Base-by-base conservation (phyloP, 2,329 filamentous ascomycete genomes). In the Zasmidium cellare region DNA sequence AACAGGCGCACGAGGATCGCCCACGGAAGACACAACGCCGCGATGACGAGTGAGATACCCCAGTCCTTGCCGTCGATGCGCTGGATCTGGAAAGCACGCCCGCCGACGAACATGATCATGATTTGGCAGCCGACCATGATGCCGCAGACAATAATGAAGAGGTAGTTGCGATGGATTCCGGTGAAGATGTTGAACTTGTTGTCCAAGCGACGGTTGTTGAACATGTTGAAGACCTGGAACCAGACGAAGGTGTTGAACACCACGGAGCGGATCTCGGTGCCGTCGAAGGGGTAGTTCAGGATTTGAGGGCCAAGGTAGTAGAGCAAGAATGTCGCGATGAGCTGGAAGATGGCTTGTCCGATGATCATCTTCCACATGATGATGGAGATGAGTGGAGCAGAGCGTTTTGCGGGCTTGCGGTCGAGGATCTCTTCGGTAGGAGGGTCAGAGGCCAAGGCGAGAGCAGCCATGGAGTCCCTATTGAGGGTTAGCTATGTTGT, bases 281-380 rank as follows among this genome's bases (percentile, higher is more conserved):
- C 72, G 28, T 77, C 68, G 3, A 35, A 54, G 0, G 53, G 51
- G 49, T 87, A 84, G 9, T 79, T 79, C n/a, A 91, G 80, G 12
- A 91, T 85, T 28, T 69, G 77, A 58, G 75, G 76, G 49, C 82
- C 85, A 28, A 84, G 90, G 67, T 92, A 97, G 77, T 92, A 92
- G 28, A 97, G 82, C 61, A 93, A 81, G 65, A 97, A 89, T 0
- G 92, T 88, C 20, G 87, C 85, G 3, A 80, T 80, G 0, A 97
- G 84, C 74, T 97, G 92, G 74, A 94, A 97, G 57, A 96, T 81
- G 1, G 92, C 86, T 74, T 97, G 92, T 2, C 92, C 93, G 49
- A 96, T 83, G 62, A 97, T 97, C 93, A 97, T 97, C 81, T 97
- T 97, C 93, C 93, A 96, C 93, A 97, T 97, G 18, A 88, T 92